These are phyloP conservation scores for Tarenaya hassleriana DNA, from an alignment of 345 rosid genomes.

Conservation along the genomic window DNA sequence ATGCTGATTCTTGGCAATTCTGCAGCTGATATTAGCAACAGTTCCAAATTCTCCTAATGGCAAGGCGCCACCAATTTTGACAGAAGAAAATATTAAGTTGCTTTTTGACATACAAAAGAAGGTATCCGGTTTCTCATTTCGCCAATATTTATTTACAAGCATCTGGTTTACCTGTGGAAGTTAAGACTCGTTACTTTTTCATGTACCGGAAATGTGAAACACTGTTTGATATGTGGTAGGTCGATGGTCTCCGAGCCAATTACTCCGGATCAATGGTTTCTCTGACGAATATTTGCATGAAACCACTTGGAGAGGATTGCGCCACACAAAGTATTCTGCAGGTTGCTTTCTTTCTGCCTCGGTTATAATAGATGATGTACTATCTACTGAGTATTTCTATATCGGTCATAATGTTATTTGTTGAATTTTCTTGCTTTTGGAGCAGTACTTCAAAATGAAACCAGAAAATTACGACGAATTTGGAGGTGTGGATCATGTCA, in stretches of 20 bases:
- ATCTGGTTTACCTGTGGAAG: slow-evolving; percentile 8
- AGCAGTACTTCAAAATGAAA: slow-evolving; percentile 91
- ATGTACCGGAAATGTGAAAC: slow-evolving; percentile 2
- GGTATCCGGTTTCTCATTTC: slow-evolving; percentile 37
- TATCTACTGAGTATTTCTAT: background rate
- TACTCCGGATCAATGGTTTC: slow-evolving; percentile 77
- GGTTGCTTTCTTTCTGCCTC: slow-evolving; percentile 36
- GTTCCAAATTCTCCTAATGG: slow-evolving; percentile 42
- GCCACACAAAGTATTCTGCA: slow-evolving; percentile 92
- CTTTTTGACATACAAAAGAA: slow-evolving; percentile 90
- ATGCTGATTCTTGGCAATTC: slow-evolving; percentile 24
- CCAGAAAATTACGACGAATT: slow-evolving; percentile 48
- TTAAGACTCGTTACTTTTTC: slow-evolving; percentile 13
- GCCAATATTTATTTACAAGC: background rate
- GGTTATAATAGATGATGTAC: slow-evolving; percentile 4
- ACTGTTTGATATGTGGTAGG: slow-evolving; percentile 38
- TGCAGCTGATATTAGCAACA: slow-evolving; percentile 84
- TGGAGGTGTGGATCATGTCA: slow-evolving; percentile 81
- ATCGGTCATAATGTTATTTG: slow-evolving; percentile 13
- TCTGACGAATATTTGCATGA: slow-evolving; percentile 86
- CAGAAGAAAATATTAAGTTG: slow-evolving; percentile 77
- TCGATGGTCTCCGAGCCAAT: slow-evolving; percentile 77
- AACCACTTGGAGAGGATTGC: slow-evolving; percentile 92
- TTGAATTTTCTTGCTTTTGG: slow-evolving; percentile 18
- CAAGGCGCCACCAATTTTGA: slow-evolving; percentile 64